These are phyloP conservation scores for Apiospora koreana DNA, from an alignment of 2,329 filamentous ascomycete genomes.

Conservation along the genomic window DNA sequence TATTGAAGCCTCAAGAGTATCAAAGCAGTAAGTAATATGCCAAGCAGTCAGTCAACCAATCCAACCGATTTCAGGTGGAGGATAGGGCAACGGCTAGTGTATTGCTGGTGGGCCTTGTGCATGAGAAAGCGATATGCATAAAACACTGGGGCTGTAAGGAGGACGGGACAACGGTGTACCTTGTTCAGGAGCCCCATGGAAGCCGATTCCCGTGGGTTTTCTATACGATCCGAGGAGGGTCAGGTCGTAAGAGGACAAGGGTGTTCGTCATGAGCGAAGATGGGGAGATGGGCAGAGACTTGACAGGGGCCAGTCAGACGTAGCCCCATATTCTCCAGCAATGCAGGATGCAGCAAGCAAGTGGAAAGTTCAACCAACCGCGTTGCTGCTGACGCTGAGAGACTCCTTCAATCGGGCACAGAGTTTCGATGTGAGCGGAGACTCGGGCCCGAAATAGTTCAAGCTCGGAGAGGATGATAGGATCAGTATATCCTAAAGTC, in stretches of 20 bases:
- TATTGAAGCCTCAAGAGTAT: neutral
- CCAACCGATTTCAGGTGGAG: neutral
- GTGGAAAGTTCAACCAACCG: neutral
- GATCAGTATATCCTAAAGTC: slow-evolving; percentile 3
- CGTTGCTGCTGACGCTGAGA: slow-evolving; percentile 1
- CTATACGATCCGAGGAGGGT: neutral
- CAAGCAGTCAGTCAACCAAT: neutral
- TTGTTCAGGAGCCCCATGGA: neutral
- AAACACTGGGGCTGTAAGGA: slow-evolving; percentile 3
- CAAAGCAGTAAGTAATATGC: neutral
- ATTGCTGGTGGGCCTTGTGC: neutral
- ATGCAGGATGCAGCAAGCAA: slow-evolving; percentile 7
- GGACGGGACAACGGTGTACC: neutral
- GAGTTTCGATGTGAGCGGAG: neutral
- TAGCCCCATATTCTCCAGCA: neutral
- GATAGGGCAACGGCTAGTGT: neutral
- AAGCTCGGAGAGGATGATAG: slow-evolving; percentile 6
- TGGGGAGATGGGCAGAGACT: neutral
- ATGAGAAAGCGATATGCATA: neutral
- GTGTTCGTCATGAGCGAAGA: neutral
- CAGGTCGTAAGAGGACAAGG: neutral
- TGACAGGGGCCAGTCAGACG: neutral
- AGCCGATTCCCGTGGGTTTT: neutral
- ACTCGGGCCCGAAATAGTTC: slow-evolving; percentile 1
- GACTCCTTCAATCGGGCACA: slow-evolving; percentile 5